Percentiles rank a stretch among this genome's conserved stretches.
These are phyloP conservation scores for Lepidium aucheri DNA, from an alignment of 345 rosid genomes.

Conservation along the genomic window DNA sequence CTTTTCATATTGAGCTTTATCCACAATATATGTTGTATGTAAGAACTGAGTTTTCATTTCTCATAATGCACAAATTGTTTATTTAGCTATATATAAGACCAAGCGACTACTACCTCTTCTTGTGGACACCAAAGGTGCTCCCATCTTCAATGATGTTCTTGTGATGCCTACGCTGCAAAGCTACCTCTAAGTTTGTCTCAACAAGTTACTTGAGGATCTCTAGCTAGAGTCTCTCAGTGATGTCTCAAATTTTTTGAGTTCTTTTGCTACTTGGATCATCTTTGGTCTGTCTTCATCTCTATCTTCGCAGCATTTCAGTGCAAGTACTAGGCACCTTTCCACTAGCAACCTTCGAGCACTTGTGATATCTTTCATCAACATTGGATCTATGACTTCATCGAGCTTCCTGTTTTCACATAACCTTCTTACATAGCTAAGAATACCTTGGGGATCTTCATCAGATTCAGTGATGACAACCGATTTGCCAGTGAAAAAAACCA, in stretches of 20 bases:
- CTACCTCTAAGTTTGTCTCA: neutral
- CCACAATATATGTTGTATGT: neutral
- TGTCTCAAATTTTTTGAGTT: neutral
- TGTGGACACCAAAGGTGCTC: neutral
- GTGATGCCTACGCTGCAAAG: neutral
- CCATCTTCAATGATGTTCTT: neutral
- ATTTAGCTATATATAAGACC: neutral
- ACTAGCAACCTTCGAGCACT: conserved; percentile 1
- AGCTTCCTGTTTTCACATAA: neutral
- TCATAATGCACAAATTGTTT: neutral
- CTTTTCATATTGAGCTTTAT: neutral
- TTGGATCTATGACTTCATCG: neutral
- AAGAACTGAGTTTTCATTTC: neutral
- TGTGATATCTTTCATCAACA: neutral
- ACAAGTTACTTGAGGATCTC: neutral
- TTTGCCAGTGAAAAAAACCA: neutral
- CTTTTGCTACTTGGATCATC: conserved; percentile 6
- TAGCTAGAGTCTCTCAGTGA: neutral
- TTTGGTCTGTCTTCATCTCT: conserved; percentile 7
- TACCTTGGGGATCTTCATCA: neutral
- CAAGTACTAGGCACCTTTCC: neutral
- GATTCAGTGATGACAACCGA: neutral
- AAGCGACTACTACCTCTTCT: neutral
- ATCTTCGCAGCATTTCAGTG: neutral
- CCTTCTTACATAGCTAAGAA: neutral